phyloP scores from a whole-genome alignment of 306 rosid genomes.

The Prunus fruticosa region DNA sequence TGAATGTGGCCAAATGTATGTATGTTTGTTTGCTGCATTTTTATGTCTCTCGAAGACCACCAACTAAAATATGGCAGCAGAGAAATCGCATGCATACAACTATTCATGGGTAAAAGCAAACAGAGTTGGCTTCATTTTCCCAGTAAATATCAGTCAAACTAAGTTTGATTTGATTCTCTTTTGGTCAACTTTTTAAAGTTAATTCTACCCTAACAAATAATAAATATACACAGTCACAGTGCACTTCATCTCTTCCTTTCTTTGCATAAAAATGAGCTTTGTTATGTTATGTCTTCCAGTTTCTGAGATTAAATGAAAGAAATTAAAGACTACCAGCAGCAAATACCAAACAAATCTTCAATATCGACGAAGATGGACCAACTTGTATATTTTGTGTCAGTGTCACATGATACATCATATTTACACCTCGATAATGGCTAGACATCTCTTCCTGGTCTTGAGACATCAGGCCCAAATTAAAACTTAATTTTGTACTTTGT shows the following conservation, averaged over 20 bases:
- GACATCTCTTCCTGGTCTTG: background rate
- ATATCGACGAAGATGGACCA: background rate
- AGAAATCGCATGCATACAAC: background rate
- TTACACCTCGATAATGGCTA: background rate
- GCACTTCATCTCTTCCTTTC: background rate
- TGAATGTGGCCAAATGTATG: background rate
- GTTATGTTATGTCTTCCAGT: background rate
- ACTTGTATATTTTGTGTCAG: background rate
- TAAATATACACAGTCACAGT: background rate
- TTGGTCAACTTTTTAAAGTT: background rate
- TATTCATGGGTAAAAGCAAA: slow-evolving; percentile 18
- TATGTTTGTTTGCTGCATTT: background rate
- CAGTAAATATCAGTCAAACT: slow-evolving; percentile 27
- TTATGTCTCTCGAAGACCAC: slow-evolving; percentile 24
- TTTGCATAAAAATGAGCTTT: background rate
- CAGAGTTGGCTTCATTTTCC: slow-evolving; percentile 32
- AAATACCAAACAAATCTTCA: background rate
- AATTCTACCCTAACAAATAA: background rate
- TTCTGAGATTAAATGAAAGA: background rate
- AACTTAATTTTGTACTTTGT: background rate
- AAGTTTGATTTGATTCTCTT: slow-evolving; percentile 14
- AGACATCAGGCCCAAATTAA: background rate
- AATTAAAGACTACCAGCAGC: background rate
- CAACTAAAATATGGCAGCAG: slow-evolving; percentile 9
- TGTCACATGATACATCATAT: background rate